phyloP scores from a whole-genome alignment of 176 grass and related monocot genomes.

The Rhynchospora tenuis region DNA sequence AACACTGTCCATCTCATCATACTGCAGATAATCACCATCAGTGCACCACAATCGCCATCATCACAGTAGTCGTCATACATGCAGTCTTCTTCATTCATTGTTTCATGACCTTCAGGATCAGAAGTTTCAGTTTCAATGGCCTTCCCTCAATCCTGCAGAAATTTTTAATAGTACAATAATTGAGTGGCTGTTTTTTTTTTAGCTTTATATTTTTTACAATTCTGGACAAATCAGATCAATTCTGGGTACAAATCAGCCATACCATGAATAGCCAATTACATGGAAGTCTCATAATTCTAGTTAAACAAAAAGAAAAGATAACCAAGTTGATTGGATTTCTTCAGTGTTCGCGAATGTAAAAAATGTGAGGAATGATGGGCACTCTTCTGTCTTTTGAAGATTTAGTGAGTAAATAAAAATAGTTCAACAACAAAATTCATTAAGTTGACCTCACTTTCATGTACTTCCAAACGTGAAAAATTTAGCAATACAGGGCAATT shows the following conservation, averaged over 20 bases:
- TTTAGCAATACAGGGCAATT: no score
- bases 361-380: not conserved
- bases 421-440: no score
- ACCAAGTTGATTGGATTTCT: not conserved
- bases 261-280: not conserved
- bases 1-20: conserved; percentile 27
- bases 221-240: not conserved
- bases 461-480: no score
- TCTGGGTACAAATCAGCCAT: not conserved
- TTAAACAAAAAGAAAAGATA: not conserved
- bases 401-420: no score
- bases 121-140: not conserved
- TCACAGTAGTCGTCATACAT: conserved; percentile 51
- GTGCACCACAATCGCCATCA: conserved; percentile 38
- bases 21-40: conserved; percentile 36
- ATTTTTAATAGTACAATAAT: not conserved
- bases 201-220: not conserved
- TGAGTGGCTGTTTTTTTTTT: not conserved
- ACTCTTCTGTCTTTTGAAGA: no score
- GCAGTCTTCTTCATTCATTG: conserved; percentile 48
- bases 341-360: not conserved
- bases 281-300: not conserved
- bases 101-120: conserved; percentile 8
- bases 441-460: no score
- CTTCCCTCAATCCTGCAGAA: conserved; percentile 11